Evolutionary conservation across 257 asterid species (phyloP), one percentile per base, ranked within the genome.

Genomic region (Nicotiana obtusifolia): DNA sequence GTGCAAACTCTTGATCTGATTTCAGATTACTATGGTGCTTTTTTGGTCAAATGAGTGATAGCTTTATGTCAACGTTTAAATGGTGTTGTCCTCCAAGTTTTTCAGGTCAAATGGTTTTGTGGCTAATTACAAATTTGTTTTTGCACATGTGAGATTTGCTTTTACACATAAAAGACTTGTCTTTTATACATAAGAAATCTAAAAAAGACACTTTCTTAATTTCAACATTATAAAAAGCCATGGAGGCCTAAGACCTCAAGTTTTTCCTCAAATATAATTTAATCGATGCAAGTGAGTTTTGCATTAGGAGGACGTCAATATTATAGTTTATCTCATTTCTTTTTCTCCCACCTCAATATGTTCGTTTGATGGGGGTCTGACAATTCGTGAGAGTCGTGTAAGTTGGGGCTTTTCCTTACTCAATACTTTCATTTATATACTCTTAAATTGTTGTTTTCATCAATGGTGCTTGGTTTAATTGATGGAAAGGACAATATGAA

Each of bases 321-420:
- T 20, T n/a, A 52, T 81, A 57, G 26, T 53, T 66, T 31, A 28
- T 81, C 67, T 71, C 57, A 16, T 73, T 73, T n/a, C 61, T 24
- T 75, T 71, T 56, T 71, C 78, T 65, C 30, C 78, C 78, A 69
- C 17, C 28, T 41, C 44, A 69, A 3, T 59, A 33, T 69, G n/a
- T 14, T 22, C 24, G 4, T 24, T 73, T 47, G 79, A 73, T 73
- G 61, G 79, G 13, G 79, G 9, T 47, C 61, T 73, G 79, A 73
- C 79, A 77, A 75, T 76, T 65, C 81, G 37, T 73, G 77, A 84
- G 83, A 82, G 64, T 64, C 83, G 82, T 79, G 82, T 59, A 85
- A 68, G 81, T 26, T 56, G 41, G 61, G 67, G 17, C 16, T 64
- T 81, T 57, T 20, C 28, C 64, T 49, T 56, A 79, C 26, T 37